These are phyloP conservation scores for Tolypocladium cylindrosporum DNA, from an alignment of 2,329 filamentous ascomycete species.

Conservation along the genomic window DNA sequence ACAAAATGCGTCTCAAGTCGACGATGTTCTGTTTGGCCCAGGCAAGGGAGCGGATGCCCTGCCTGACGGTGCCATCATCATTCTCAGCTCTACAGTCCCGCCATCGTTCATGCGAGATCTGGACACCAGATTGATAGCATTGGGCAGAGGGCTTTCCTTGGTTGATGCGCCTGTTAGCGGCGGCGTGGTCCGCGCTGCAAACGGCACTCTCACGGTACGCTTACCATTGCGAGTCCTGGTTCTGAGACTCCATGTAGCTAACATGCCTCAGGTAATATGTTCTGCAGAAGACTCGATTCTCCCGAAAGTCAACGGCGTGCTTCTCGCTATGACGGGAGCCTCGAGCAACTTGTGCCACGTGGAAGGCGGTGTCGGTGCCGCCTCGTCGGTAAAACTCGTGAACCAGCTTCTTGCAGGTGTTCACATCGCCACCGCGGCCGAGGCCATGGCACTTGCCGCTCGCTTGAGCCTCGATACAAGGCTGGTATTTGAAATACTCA, in stretches of 20 bases:
- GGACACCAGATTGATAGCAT: constrained; percentile 7
- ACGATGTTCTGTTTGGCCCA: constrained; percentile 19
- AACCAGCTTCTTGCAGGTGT: constrained; percentile 49
- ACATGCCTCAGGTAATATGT: constrained; percentile 18
- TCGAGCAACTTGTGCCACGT: constrained; percentile 32
- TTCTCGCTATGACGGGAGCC: constrained; percentile 21
- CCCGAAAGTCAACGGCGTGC: constrained; percentile 11
- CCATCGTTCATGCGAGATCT: constrained; percentile 17
- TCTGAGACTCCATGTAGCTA: background rate
- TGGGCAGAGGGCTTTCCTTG: constrained; percentile 16
- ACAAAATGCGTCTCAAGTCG: constrained; percentile 21
- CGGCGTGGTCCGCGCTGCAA: constrained; percentile 23
- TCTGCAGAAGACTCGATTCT: constrained; percentile 16
- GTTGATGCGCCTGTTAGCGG: constrained; percentile 28
- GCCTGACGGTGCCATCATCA: constrained; percentile 16
- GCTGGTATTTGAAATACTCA: constrained; percentile 35
- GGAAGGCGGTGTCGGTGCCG: constrained; percentile 38
- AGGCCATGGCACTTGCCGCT: constrained; percentile 46
- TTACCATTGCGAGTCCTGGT: background rate
- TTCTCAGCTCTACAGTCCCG: constrained; percentile 25
- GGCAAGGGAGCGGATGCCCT: constrained; percentile 17
- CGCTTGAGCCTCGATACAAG: constrained; percentile 41
- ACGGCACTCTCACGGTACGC: constrained; percentile 22
- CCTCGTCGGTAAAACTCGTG: constrained; percentile 47
- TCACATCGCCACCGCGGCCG: constrained; percentile 44